Base-by-base conservation (phyloP, 371 early-diverging fungal species). In the Circinella umbellata region DNA sequence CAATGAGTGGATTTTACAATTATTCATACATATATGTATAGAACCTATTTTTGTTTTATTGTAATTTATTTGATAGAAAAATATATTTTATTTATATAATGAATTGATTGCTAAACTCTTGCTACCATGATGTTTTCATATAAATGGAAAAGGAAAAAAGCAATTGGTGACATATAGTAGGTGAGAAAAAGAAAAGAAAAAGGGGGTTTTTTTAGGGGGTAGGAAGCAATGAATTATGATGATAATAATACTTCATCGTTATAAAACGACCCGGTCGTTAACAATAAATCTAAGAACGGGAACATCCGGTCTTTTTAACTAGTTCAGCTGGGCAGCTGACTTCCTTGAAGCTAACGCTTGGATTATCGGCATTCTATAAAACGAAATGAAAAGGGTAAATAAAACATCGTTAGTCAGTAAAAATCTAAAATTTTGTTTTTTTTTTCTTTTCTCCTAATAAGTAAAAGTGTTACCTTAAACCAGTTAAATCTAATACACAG, bases 241-340 rank as follows among this genome's bases (percentile, higher is more conserved):
- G 51, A 13, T 17, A n/a, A 15, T 51, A 47, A 47, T 47, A 47
- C 47, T 14, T 34, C 57, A 57, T 34, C 35, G 34, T 57, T 57
- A 27, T n/a, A 57, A 57, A 27, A 57, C 57, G 57, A 57, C 34
- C 57, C 57, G 57, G 57, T 57, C 57, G 57, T 57, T 27, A 42
- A 42, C 11, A 42, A 57, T 10, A 17, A 27, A 57, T 57, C 34
- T 57, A 57, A 11, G 47, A 70, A 69, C 80, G 76, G 17, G 63
- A 18, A 59, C 84, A 83, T 13, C 82, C 82, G 15, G 82, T 71
- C 20, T 74, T 80, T 27, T 62, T 39, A 51, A 61, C 51, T 11
- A 83, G 42, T 37, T 73, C 80, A 55, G 68, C 64, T 37, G 84
- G 84, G 61, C 84, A 83, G 36, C 75, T 72, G 17, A 83, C 84